Evolutionary conservation across 129 eudicot species (phyloP).

Genomic region (Flaveria bidentis): DNA sequence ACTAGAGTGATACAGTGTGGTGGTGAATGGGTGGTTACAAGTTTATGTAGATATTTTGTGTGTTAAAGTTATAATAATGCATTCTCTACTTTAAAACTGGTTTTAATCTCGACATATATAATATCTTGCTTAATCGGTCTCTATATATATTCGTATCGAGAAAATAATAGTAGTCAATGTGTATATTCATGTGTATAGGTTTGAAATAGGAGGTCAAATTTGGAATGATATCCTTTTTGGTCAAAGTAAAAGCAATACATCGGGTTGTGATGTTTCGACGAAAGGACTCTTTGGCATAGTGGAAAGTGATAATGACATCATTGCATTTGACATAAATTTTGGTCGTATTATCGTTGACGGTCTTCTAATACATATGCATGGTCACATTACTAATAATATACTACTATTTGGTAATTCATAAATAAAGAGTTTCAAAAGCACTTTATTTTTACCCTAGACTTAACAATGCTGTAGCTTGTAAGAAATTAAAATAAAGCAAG

Average conservation of each 20-base stretch:
- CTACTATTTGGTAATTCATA: neutral
- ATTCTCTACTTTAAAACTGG: too few relatives aligned
- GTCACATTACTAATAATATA: constrained; percentile 7
- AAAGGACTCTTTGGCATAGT: constrained; percentile 18
- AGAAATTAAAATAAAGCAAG: neutral
- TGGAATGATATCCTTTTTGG: constrained; percentile 25
- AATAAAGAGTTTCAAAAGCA: neutral
- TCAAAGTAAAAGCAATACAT: constrained; percentile 35
- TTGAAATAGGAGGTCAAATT: constrained; percentile 10
- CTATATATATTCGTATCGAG: neutral
- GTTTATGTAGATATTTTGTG: too few relatives aligned
- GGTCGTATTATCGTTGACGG: constrained; percentile 24
- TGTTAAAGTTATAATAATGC: too few relatives aligned
- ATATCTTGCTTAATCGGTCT: neutral
- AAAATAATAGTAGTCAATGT: neutral
- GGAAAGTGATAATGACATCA: constrained; percentile 23
- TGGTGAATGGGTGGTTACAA: too few relatives aligned
- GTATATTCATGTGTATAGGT: neutral
- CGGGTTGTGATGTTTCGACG: constrained; percentile 28
- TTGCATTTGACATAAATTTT: constrained; percentile 38
- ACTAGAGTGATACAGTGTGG: too few relatives aligned
- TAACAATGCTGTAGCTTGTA: too few relatives aligned
- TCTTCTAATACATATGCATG: neutral
- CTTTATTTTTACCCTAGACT: too few relatives aligned
- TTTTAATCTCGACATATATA: too few relatives aligned